phyloP scores from a whole-genome alignment of 1,139 yeast genomes.

The Hyphopichia fennica region DNA sequence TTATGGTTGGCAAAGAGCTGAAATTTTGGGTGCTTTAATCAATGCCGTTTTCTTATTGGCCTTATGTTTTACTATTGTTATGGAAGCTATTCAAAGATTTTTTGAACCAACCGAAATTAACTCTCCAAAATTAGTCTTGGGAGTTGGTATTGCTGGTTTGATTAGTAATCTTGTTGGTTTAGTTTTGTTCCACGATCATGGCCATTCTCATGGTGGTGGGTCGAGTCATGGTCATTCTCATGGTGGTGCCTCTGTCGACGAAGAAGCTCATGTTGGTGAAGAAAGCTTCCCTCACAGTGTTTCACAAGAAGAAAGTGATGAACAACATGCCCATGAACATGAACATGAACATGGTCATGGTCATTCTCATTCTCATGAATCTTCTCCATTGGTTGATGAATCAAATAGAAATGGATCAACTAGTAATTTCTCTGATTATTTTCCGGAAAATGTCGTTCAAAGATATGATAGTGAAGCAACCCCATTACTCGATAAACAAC shows the following conservation, averaged over 20 bases:
- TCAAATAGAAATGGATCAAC: slow-evolving; percentile 15
- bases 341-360: slow-evolving; percentile 1
- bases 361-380: slow-evolving; percentile 3
- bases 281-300: slow-evolving; percentile 24
- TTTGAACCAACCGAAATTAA: slow-evolving; percentile 76
- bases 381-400: not conserved
- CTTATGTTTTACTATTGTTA: slow-evolving; percentile 84
- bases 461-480: slow-evolving; percentile 30
- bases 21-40: slow-evolving; percentile 87
- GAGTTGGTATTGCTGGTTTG: slow-evolving; percentile 83
- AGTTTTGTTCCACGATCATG: slow-evolving; percentile 88
- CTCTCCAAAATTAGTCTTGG: slow-evolving; percentile 76
- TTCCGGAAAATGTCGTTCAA: slow-evolving; percentile 42
- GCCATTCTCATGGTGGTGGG: slow-evolving; percentile 60
- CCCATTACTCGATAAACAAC: slow-evolving; percentile 24
- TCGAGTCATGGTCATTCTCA: slow-evolving; percentile 25
- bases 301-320: slow-evolving; percentile 6
- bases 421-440: slow-evolving; percentile 31
- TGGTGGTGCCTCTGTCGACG: slow-evolving; percentile 11
- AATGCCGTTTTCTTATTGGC: slow-evolving; percentile 93
- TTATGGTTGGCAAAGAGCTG: slow-evolving; percentile 97
- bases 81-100: slow-evolving; percentile 91
- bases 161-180: slow-evolving; percentile 81
- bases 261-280: slow-evolving; percentile 24
- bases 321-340: slow-evolving; percentile 27